Base-by-base conservation (phyloP, 306 rosid genomes). In the Glycyrrhiza uralensis region DNA sequence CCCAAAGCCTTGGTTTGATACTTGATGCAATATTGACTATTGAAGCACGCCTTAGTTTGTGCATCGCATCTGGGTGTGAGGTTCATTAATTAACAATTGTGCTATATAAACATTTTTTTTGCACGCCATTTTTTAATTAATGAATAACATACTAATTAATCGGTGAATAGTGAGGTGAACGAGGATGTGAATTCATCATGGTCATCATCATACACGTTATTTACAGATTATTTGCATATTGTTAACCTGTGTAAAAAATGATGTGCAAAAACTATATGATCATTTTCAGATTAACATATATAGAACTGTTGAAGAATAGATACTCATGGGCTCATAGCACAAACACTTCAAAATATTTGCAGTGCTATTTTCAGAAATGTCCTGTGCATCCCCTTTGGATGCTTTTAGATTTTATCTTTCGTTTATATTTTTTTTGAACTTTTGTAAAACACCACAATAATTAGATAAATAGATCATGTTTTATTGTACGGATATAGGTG, bases 31-130 rank as follows among this genome's bases (percentile, higher is more conserved):
- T 2, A 38, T 33, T 46, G 77, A 54, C 76, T 50, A 63, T 38
- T 74, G 80, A 69, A 55, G 5, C 78, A 51, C 55, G 56, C 63
- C 76, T 61, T 26, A 50, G 66, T 1, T 46, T 80, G 85, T 59
- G 77, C 24, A 20, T 83, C 80, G 12, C 58, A 74, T 59, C 29
- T 71, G 51, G 66, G 64, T 66, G 52, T 76, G 22, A 28, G 65
- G 30, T 35, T 28, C 60, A 44, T 33, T 38, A 15, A 35, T 6
- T 2, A 0, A 4, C 28, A 0, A 19, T 2, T 33, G 0, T 33
- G 46, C 10, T 26, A 5, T 4, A 58, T 28, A n/a, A 8, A 57
- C 19, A 55, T 0, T 26, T 55, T 2, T 26, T 20, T 20, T 2
- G 29, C 30, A 20, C 58, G 5, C 30, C 20, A 51, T 20, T 9